Conservation (phyloP, 2,329 filamentous ascomycete species). For the Exophiala bonariae region DNA sequence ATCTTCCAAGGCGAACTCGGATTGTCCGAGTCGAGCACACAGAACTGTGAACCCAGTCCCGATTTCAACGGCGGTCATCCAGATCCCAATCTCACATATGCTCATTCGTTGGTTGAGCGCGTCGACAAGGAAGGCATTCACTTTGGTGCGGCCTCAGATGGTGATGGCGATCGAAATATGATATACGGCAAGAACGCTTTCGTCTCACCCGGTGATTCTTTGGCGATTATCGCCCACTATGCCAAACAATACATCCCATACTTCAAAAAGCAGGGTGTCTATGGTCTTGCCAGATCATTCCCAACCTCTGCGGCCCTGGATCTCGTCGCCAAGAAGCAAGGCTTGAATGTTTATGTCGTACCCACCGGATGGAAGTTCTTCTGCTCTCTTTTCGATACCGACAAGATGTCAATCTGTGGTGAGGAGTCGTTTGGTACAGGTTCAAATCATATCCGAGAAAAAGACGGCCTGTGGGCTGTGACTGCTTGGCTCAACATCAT, state of each 20-base stretch:
- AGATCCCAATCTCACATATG: constrained; percentile 96
- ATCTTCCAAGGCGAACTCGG: constrained; percentile 96
- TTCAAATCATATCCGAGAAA: constrained; percentile 98
- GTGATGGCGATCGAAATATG: constrained; percentile 99
- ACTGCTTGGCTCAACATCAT: constrained; percentile 99
- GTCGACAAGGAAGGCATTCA: constrained; percentile 91
- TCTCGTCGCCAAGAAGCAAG: constrained; percentile 91
- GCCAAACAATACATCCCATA: constrained; percentile 88
- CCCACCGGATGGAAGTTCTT: constrained; percentile 99
- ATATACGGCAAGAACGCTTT: constrained; percentile 97
- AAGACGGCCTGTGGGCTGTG: constrained; percentile 96
- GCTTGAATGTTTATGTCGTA: constrained; percentile 89
- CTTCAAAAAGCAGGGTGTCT: constrained; percentile 96
- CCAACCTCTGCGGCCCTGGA: constrained; percentile 95
- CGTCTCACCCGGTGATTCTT: constrained; percentile 93
- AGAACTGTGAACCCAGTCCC: constrained; percentile 88
- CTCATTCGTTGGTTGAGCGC: constrained; percentile 87
- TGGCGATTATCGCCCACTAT: constrained; percentile 97
- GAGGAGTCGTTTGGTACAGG: constrained; percentile 98
- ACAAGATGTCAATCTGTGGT: constrained; percentile 97
- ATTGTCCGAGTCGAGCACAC: constrained; percentile 71
- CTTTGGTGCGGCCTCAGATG: constrained; percentile 94
- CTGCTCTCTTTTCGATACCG: constrained; percentile 88
- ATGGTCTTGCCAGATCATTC: constrained; percentile 95
- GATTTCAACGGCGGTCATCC: constrained; percentile 98